phyloP scores from a whole-genome alignment of 768 basidiomycete genomes.

The Boletus reticuloceps region DNA sequence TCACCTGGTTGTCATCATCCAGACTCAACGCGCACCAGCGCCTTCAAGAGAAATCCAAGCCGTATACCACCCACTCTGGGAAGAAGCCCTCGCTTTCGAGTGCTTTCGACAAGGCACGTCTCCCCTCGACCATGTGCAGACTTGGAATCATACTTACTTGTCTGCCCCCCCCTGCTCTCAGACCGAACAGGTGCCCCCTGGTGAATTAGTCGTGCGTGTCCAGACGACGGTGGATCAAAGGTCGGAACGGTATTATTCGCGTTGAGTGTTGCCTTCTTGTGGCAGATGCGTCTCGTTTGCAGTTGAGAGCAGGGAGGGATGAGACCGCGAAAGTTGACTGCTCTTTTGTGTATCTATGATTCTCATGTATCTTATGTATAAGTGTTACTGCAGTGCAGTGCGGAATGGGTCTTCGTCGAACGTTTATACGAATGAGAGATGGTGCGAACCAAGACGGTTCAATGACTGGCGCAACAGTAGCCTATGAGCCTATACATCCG shows the following conservation, averaged over 20 bases:
- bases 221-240: conserved; percentile 11
- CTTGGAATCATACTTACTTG: neutral
- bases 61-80: neutral
- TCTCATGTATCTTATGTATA: neutral
- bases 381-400: neutral
- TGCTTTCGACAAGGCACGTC: conserved; percentile 4
- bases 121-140: neutral
- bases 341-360: neutral
- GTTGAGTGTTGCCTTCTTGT: no score
- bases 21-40: conserved; percentile 46
- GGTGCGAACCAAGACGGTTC: no score
- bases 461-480: no score
- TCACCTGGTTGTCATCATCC: neutral
- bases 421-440: no score
- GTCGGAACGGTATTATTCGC: neutral
- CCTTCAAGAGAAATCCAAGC: conserved; percentile 25
- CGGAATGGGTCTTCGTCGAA: no score
- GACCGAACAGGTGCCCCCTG: neutral
- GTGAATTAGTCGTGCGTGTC: conserved; percentile 7
- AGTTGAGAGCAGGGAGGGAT: neutral
- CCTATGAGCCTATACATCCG: no score
- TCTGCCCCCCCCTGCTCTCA: neutral
- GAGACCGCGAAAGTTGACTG: neutral
- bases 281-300: no score
- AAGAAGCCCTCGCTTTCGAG: neutral